Base-by-base conservation (phyloP, 768 basidiomycete genomes). In the Mycena filopes region DNA sequence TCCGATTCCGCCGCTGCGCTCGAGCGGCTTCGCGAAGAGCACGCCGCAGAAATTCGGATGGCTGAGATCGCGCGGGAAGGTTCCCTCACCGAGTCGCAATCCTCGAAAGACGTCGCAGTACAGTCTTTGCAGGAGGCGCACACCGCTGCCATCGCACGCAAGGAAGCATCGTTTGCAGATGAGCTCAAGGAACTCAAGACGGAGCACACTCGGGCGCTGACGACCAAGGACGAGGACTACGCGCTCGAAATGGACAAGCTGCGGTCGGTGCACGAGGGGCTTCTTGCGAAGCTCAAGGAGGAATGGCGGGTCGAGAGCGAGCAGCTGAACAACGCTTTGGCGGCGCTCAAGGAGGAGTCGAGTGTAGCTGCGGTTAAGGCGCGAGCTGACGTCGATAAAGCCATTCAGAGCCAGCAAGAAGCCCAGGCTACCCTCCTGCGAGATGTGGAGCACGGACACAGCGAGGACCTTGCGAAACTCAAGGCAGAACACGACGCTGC, bases 1-100 rank as follows among this genome's bases (percentile, higher is more conserved):
- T 82, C 82, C 6, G 90, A 94, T 60, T 79, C 84, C 21, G 80
- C 86, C 41, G 87, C 86, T 7, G 82, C 81, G 13, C 79, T 95
- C n/a, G 88, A 91, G 56, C 85, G 92, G 47, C 77, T 94, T 67
- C 86, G 86, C 59, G 89, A 90, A 70, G 93, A 95, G 70, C 94
- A 96, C 73, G 86, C 86, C 36, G 86, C 85, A 36, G 89, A 89
- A 70, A 77, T 95, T 38, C 86, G 90, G 50, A 87, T 92, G 82
- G 81, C 85, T 1, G 92, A 96, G 75, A 89, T 93, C 63, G 82
- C 91, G 26, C 86, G 87, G 25, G 87, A 94, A 67, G 93, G 92
- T 33, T 86, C 87, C 3, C 78, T 95, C 28, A 86, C 89, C 10
- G 91, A 92, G 72, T 92, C 92, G 6, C 82, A 93, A 74, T 88